Base-by-base conservation (phyloP, 2,329 filamentous ascomycete species). In the Golovinomyces cichoracearum region DNA sequence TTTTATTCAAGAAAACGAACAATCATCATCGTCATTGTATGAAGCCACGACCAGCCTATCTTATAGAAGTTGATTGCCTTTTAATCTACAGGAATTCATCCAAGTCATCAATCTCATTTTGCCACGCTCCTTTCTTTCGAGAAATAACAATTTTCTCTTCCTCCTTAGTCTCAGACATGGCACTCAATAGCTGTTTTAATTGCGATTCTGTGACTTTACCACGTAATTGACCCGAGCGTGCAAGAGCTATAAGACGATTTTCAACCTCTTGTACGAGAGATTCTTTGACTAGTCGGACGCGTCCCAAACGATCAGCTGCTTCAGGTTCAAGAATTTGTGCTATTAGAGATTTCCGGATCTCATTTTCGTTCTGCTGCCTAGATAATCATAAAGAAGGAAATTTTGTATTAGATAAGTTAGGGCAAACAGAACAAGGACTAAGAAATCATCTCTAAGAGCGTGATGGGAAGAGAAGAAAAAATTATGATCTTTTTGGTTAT, bases 251-350 rank as follows among this genome's bases (percentile, higher is more conserved):
- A 50, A 98, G 73, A 47, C 88, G 68, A 70, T 92, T 86, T 68
- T 98, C 90, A 50, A 98, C 76, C 59, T 94, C 85, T 52, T 72
- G 74, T 31, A 90, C 90, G 58, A 90, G 83, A 57, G 80, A 78
- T 62, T 86, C 84, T 66, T 95, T 95, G 61, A 98, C 90, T 52
- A 98, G 77, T 29, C 88, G 80, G 66, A 98, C 95, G 55, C 90
- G 83, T 50, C 83, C 84, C 1, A 98, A 73, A 13, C 90, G 82
- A 66, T 98, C 90, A 52, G 84, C 82, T 17, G 90, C 90, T 60
- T 88, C 84, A 55, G 90, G 90, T 58, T 86, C 79, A 53, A 98
- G 83, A 68, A 98, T 95, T 65, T 95, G 90, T 57, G 73, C 74
- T 53, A 98, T 78, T 57, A 94, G 80, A 51, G 74, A 71, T 58